phyloP scores from a whole-genome alignment of 2,329 filamentous ascomycete species.

The Fusarium concolor region DNA sequence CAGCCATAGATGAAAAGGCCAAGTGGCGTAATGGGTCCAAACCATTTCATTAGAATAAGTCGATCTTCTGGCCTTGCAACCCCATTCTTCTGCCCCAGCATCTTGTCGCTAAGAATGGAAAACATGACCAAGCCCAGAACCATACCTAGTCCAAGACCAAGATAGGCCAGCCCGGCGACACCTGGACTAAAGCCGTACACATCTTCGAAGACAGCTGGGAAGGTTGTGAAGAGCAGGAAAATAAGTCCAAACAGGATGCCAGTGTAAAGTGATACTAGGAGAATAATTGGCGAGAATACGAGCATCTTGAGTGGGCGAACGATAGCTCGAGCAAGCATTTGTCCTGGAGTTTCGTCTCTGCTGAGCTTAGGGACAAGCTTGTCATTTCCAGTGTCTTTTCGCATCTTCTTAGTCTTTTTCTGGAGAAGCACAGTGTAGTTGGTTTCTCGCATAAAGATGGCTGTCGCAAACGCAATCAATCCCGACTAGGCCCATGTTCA shows the following conservation, averaged over 20 bases:
- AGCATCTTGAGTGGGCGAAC: slow-evolving; percentile 60
- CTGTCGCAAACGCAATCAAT: neutral
- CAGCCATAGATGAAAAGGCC: slow-evolving; percentile 70
- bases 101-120: slow-evolving; percentile 28
- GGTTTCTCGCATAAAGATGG: slow-evolving; percentile 48
- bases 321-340: slow-evolving; percentile 49
- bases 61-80: slow-evolving; percentile 57
- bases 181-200: slow-evolving; percentile 49
- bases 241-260: slow-evolving; percentile 53
- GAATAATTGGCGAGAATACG: slow-evolving; percentile 65
- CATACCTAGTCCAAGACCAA: slow-evolving; percentile 60
- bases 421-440: slow-evolving; percentile 19
- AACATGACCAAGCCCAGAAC: slow-evolving; percentile 43
- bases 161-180: slow-evolving; percentile 56
- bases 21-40: slow-evolving; percentile 63
- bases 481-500: neutral
- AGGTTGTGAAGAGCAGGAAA: slow-evolving; percentile 54
- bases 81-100: neutral
- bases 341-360: slow-evolving; percentile 20
- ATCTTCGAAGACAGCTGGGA: slow-evolving; percentile 51
- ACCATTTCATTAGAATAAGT: slow-evolving; percentile 66
- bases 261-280: slow-evolving; percentile 55
- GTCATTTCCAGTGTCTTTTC: slow-evolving; percentile 30
- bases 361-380: slow-evolving; percentile 24
- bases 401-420: slow-evolving; percentile 5